These are phyloP conservation scores for Solanum pennellii DNA, from an alignment of 257 asterid genomes.

Conservation along the genomic window DNA sequence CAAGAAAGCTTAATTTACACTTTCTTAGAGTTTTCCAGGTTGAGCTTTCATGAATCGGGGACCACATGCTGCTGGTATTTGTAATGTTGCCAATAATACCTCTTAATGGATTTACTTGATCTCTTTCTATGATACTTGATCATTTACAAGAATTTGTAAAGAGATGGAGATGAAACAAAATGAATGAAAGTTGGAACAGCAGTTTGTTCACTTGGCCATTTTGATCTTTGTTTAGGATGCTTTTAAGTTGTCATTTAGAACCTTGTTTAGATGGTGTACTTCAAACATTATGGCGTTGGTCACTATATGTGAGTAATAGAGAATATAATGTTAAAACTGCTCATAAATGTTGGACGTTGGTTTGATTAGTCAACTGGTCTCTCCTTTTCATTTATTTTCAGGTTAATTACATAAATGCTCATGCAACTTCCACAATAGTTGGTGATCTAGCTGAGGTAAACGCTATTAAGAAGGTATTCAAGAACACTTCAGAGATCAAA, in stretches of 20 bases:
- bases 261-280: not conserved
- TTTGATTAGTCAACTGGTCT: not conserved
- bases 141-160: not conserved
- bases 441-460: conserved; percentile 94
- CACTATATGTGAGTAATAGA: not conserved
- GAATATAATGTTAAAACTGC: not conserved
- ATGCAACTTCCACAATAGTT: conserved; percentile 86
- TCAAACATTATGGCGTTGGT: not conserved
- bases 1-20: not conserved
- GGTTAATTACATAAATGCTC: conserved; percentile 94
- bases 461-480: conserved; percentile 89
- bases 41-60: not conserved
- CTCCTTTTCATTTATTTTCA: conserved; percentile 16
- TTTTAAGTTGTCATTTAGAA: not conserved
- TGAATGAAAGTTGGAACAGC: not conserved
- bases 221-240: not conserved
- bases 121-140: not conserved
- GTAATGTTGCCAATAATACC: not conserved
- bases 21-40: not conserved
- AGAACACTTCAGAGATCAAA: conserved; percentile 60
- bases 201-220: not conserved
- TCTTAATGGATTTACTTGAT: not conserved
- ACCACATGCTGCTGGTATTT: not conserved
- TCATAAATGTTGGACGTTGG: not conserved
- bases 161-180: not conserved